Evolutionary conservation across 345 rosid species (phyloP).

Genomic region (Salix dunnii): DNA sequence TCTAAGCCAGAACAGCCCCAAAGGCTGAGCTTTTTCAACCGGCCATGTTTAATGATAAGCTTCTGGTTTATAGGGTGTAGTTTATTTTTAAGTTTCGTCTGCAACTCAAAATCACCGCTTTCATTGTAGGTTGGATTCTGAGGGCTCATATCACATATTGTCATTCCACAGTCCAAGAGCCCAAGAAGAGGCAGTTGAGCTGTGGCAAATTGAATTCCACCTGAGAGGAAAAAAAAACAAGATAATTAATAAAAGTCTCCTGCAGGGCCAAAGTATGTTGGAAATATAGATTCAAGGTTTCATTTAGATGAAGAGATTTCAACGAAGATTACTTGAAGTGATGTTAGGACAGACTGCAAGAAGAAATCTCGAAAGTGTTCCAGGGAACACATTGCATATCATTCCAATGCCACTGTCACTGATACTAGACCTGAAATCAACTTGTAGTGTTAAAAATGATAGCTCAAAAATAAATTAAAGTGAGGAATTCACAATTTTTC

Average conservation of each 20-base stretch:
- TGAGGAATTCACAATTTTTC: not conserved
- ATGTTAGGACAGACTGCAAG: constrained; percentile 96
- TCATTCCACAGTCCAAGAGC: constrained; percentile 99
- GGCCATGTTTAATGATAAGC: constrained; percentile 76
- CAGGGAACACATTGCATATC: constrained; percentile 88
- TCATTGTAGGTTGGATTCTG: constrained; percentile 36
- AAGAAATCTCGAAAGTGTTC: constrained; percentile 71
- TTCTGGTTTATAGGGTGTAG: constrained; percentile 69
- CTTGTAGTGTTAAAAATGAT: constrained; percentile 10
- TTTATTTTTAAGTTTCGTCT: constrained; percentile 44
- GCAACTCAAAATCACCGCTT: constrained; percentile 34
- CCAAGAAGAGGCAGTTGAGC: constrained; percentile 93
- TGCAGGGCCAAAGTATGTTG: not conserved
- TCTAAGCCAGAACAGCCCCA: constrained; percentile 99
- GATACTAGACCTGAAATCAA: constrained; percentile 74
- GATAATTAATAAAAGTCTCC: not conserved
- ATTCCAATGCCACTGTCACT: constrained; percentile 95
- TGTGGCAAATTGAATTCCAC: constrained; percentile 97
- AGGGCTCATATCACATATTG: constrained; percentile 61
- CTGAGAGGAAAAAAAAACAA: constrained; percentile 32
- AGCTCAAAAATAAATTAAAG: constrained; percentile 1
- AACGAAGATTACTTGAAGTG: constrained; percentile 74
- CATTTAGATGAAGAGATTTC: constrained; percentile 10
- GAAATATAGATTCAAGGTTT: not conserved
- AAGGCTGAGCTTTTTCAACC: constrained; percentile 79